Evolutionary conservation across 2,329 filamentous ascomycete species (phyloP), one percentile per base, ranked within the genome.

Genomic region (Cladophialophora carrionii): DNA sequence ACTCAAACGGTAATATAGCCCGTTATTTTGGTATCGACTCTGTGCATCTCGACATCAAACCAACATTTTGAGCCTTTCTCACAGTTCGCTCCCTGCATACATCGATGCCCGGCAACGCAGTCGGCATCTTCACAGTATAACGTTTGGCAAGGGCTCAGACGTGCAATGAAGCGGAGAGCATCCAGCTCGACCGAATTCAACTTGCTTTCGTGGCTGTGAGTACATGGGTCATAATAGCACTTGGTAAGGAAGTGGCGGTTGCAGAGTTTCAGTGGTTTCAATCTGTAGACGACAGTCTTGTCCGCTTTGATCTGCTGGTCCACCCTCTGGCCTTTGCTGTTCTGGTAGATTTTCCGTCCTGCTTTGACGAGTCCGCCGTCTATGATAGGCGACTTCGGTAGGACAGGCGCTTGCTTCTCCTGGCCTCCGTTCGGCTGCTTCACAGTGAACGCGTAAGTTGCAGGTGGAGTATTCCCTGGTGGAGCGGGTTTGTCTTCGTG

Each of bases 201-300:
- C 29, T 54, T 65, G 4, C 60, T 65, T 1, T 67, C 68, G 60
- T 78, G 77, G 1, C 68, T 62, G 46, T 77, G 71, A 1, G 48
- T 58, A 49, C 77, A 79, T 0, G 56, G 34, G 17, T 61, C 31
- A 43, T 65, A 72, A 3, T 61, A 24, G 53, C 73, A 74, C 1
- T 32, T 56, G 0, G 72, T 73, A 14, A 75, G 57, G 3, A 78
- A 70, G 56, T 77, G 74, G 9, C 57, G 68, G 57, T 78, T 78
- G 70, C 77, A 78, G 20, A 76, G 67, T 43, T 74, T 78, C 6
- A 62, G 67, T 22, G 56, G 46, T 56, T 74, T 77, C 41, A 78
- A 58, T 3, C 34, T 57, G 4, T 67, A 60, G 22, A 75, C 66
- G 10, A 72, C 68, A 3, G 61, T 65, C 4, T 62, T 55, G 2